Evolutionary conservation across 2,329 filamentous ascomycete species (phyloP).

Genomic region (Madurella fahalii): DNA sequence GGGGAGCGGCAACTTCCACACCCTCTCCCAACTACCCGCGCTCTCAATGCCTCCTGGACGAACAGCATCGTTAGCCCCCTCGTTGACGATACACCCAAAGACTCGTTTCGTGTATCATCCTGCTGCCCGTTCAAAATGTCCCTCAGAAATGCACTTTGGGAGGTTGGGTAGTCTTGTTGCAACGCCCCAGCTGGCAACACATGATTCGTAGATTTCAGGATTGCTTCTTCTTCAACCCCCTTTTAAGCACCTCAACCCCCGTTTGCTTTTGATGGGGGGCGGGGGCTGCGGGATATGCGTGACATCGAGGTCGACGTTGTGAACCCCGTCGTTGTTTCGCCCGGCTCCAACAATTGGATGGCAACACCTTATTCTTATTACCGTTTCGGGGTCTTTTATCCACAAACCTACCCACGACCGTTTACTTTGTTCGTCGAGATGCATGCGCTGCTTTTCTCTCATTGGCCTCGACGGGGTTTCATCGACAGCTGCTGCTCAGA

Average conservation of each 20-base stretch:
- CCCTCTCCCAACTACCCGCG: too few relatives aligned
- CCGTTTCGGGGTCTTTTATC: too few relatives aligned
- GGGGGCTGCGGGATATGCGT: slow-evolving; percentile 11
- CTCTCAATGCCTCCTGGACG: neutral
- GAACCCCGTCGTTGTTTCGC: neutral
- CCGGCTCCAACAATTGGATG: too few relatives aligned
- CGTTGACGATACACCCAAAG: too few relatives aligned
- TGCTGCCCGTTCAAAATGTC: too few relatives aligned
- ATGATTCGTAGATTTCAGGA: slow-evolving; percentile 13
- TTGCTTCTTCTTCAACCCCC: neutral
- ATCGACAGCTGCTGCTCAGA: neutral
- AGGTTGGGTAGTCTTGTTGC: neutral
- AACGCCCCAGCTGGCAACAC: slow-evolving; percentile 12
- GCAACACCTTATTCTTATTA: too few relatives aligned
- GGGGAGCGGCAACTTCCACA: neutral
- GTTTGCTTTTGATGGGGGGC: too few relatives aligned
- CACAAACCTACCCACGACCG: neutral
- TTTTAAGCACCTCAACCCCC: neutral
- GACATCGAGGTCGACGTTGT: slow-evolving; percentile 10
- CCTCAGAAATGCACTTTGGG: too few relatives aligned
- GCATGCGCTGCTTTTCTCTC: slow-evolving; percentile 12
- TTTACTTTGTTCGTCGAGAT: neutral
- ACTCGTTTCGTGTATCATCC: too few relatives aligned
- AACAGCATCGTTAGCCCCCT: neutral
- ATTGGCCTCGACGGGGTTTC: slow-evolving; percentile 7